Evolutionary conservation across 768 basidiomycete species (phyloP), one percentile per base, ranked within the genome.

Genomic region (Leccinum fibrillosum): DNA sequence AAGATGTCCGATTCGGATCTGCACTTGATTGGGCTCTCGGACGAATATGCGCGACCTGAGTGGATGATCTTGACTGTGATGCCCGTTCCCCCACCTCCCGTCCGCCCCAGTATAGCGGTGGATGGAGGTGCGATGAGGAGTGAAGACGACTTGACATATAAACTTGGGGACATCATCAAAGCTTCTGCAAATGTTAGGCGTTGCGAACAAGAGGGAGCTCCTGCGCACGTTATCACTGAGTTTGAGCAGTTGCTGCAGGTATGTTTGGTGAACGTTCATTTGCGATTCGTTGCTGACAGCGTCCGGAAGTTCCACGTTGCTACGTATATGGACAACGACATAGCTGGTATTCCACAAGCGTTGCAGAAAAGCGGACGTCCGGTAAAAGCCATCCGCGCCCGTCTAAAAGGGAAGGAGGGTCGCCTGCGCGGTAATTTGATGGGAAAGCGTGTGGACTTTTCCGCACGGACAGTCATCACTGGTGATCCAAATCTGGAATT

Each of bases 61-160:
- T 99, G 97, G 97, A 98, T 99, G 97, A 97, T 99, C 64, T 77
- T 98, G 44, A 98, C 97, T 0, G 94, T 98, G 37, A 82, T 98
- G 72, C 97, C 97, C 35, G 96, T 99, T 0, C 97, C 97, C 2
- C 97, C 97, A 2, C 96, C 96, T 6, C 94, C 97, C 8, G 97
- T 99, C 54, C 92, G 97, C 51, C 97, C 97, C 0, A 96, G 94
- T 75, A 98, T 99, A 57, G 90, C 96, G 12, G 92, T 98, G 28
- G 96, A 98, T 65, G 96, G 96, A 21, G 95, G 96, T 53, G 88
- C 91, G 2, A 94, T 96, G 89, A 85, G 95, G 45, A 93, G 92
- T 65, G 97, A 99, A 75, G 97, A 98, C 66, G 97, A 98, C 75
- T 79, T 98, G 80, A 99, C 97, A 2, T 98, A 96, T 79, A 98